Evolutionary conservation across 768 basidiomycete species (phyloP), one percentile per base, ranked within the genome.

Genomic region (Tephrocybe sp.): DNA sequence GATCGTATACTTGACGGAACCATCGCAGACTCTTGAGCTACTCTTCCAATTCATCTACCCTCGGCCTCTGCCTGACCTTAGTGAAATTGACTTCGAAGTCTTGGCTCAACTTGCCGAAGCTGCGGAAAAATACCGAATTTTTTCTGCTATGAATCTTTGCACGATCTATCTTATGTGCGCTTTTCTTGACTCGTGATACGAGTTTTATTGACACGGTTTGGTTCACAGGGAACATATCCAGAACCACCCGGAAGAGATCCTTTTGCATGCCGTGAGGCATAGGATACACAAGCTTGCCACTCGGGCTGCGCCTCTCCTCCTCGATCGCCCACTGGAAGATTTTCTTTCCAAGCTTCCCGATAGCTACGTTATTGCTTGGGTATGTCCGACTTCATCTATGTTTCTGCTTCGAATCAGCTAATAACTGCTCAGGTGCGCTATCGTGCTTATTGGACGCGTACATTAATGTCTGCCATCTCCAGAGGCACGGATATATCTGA

Each of bases 41-140:
- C 44, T 60, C 15, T 57, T 57, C 16, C 56, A 47, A 18, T 60
- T 57, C 31, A 49, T 58, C 44, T 37, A 44, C 34, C 44, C 52
- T 42, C n/a, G 40, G 19, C 34, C 44, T 27, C 42, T 26, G 9
- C 54, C 59, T 12, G 46, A 58, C 18, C 32, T 60, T 5, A 11
- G 30, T 4, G 15, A 12, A 6, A 1, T 58, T 2, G 26, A 39
- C 2, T 54, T 51, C 22, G 25, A 52, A 2, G 21, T 48, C 1
- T 39, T 63, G 15, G 46, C 45, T 24, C 0, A 30, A 6, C 34
- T 64, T 11, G 57, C 58, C 3, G 61, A 62, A 41, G 63, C 63
- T 5, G 63, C 58, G 9, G 57, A 64, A 42, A 62, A 61, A 32
- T 64, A 64, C 28, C 44, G 39, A 6, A 57, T 61, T 9, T 64